phyloP scores from a whole-genome alignment of 2,329 filamentous ascomycete species.

The Plenodomus tracheiphilus region DNA sequence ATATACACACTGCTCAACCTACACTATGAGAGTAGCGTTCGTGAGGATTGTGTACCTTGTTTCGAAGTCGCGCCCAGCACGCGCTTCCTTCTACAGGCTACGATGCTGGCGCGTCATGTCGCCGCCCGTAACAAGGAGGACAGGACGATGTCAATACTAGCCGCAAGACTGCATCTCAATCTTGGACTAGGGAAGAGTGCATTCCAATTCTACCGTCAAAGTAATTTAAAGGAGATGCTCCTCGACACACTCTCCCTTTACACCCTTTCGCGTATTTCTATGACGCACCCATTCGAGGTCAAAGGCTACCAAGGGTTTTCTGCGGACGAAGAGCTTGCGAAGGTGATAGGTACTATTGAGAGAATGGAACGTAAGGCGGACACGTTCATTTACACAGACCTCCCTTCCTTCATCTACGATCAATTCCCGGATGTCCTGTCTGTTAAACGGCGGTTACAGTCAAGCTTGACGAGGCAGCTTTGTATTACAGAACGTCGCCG shows the following conservation, averaged over 20 bases:
- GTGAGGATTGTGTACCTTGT: conserved; percentile 1
- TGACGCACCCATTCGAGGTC: conserved; percentile 39
- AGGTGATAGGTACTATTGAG: conserved; percentile 31
- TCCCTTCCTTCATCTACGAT: conserved; percentile 35
- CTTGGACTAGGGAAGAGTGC: conserved; percentile 36
- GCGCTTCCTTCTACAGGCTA: conserved; percentile 33
- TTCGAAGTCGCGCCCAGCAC: conserved; percentile 10
- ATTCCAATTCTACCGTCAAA: conserved; percentile 31
- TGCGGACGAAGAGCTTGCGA: conserved; percentile 32
- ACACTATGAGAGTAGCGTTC: conserved; percentile 13
- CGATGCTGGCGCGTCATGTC: conserved; percentile 29
- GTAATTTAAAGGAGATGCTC: conserved; percentile 41
- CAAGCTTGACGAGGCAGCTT: conserved; percentile 37
- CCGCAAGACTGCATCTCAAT: conserved; percentile 35
- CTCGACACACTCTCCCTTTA: conserved; percentile 37
- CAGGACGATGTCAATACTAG: conserved; percentile 34
- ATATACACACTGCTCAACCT: conserved; percentile 28
- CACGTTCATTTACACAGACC: conserved; percentile 28
- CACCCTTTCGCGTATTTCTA: conserved; percentile 36
- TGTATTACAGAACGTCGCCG: conserved; percentile 36
- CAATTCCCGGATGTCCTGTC: conserved; percentile 28
- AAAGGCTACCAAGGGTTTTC: conserved; percentile 30
- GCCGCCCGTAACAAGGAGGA: conserved; percentile 29
- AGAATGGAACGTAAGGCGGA: conserved; percentile 34
- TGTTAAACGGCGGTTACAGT: conserved; percentile 27